Percentiles rank a stretch among this genome's conserved stretches.
Evolutionary conservation across 208 protist species (phyloP).

Genomic region (Phytomonas francai): DNA sequence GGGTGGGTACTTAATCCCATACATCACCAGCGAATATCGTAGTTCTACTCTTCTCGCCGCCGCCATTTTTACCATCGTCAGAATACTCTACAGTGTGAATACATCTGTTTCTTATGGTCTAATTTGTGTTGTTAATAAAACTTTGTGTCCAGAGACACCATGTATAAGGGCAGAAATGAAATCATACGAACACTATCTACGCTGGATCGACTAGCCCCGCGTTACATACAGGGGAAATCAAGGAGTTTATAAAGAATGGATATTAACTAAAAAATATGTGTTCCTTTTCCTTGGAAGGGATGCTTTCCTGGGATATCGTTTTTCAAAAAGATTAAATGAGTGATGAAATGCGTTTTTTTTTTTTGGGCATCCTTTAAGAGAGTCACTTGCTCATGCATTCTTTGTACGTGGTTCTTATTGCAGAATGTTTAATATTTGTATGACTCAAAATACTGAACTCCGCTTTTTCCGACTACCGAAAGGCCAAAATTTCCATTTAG

Average conservation of each 20-base stretch:
- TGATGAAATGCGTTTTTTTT: background rate
- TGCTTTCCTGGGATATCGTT: background rate
- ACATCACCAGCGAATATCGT: background rate
- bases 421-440: background rate
- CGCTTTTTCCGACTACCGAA: background rate
- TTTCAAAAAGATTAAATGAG: background rate
- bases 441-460: background rate
- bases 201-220: conserved; percentile 54
- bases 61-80: conserved; percentile 21
- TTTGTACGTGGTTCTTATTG: conserved; percentile 8
- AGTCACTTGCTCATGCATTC: background rate
- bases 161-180: conserved; percentile 55
- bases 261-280: background rate
- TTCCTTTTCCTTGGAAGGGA: background rate
- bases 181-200: conserved; percentile 37
- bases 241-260: background rate
- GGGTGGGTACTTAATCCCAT: background rate
- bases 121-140: conserved; percentile 50
- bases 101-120: conserved; percentile 48
- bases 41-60: conserved; percentile 26
- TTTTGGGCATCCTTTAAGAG: background rate
- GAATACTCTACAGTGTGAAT: conserved; percentile 27
- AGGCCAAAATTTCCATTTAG: background rate
- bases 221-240: background rate
- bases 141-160: conserved; percentile 29